phyloP scores from a whole-genome alignment of 2,329 filamentous ascomycete species.

The Talaromyces rugulosus region DNA sequence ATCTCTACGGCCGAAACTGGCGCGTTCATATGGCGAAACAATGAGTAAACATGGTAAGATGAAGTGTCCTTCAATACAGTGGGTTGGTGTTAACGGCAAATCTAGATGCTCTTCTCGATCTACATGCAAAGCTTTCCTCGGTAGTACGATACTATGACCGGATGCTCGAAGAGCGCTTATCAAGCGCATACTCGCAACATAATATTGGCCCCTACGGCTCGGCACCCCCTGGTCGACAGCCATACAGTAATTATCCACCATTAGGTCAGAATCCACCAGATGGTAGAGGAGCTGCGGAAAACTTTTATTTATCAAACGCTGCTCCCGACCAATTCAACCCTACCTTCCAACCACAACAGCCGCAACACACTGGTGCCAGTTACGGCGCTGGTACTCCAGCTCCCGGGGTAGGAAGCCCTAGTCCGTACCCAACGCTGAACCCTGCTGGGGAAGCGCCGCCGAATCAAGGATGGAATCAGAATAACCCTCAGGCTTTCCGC shows the following conservation, averaged over 20 bases:
- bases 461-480: constrained; percentile 20
- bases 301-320: constrained; percentile 71
- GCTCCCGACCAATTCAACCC: constrained; percentile 45
- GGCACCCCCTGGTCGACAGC: constrained; percentile 43
- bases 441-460: constrained; percentile 12
- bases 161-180: constrained; percentile 94
- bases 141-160: constrained; percentile 97
- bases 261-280: constrained; percentile 55
- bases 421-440: constrained; percentile 17
- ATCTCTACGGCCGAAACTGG: constrained; percentile 85
- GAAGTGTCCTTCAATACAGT: neutral
- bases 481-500: constrained; percentile 15
- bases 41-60: constrained; percentile 96
- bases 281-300: constrained; percentile 61
- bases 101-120: constrained; percentile 76
- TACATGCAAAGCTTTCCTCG: constrained; percentile 91
- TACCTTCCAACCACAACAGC: constrained; percentile 43
- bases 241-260: constrained; percentile 66
- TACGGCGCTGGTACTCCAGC: constrained; percentile 13
- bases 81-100: constrained; percentile 16
- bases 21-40: constrained; percentile 92
- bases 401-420: constrained; percentile 17
- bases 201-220: constrained; percentile 59
- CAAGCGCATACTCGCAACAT: constrained; percentile 85
- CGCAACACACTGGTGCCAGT: constrained; percentile 25